Base-by-base conservation (phyloP, 768 basidiomycete genomes). In the Amanita pallidorosea region DNA sequence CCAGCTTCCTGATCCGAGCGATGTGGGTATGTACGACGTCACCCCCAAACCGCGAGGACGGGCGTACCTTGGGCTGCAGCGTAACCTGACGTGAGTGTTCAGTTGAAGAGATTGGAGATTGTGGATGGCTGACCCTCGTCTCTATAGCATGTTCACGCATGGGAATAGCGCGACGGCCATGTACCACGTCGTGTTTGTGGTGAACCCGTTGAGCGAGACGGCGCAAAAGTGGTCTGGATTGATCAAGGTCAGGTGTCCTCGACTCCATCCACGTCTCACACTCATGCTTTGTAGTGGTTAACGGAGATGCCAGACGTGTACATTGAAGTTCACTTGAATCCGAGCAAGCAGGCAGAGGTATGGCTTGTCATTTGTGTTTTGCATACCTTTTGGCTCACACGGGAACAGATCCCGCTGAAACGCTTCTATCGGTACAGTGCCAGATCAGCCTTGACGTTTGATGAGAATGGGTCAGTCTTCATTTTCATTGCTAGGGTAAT, bases 371-470 rank as follows among this genome's bases (percentile, higher is more conserved):
- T 15, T 7, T 13, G 12, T 29, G n/a, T 12, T 31, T 25, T 22
- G 3, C 33, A n/a, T 13, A 47, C 8, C 36, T 29, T 38, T n/a
- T 25, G 20, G 41, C 52, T 51, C 47, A 51, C 43, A 11, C 11
- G 17, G 20, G 3, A 18, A 2, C 54, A 96, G 88, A 70, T 96
- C 23, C 92, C 93, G 0, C 67, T 98, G 38, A 97, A 96, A 64
- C 78, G 85, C 15, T 98, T 97, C 71, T 98, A 96, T 63, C 84
- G 88, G 6, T 90, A 84, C 61, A 83, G 80, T 47, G 66, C 92
- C 4, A 60, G 69, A 2, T 72, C 81, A 2, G 62, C 66, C 3
- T 67, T 85, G 12, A 52, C 63, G 0, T 97, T 91, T 61, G 80
- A 89, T 54, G 67, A 76, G 15, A 63, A 76, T 35, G 88, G 90